Base-by-base conservation (phyloP, 225 moss, liverwort and hornwort genomes). In the Polytrichum formosum region DNA sequence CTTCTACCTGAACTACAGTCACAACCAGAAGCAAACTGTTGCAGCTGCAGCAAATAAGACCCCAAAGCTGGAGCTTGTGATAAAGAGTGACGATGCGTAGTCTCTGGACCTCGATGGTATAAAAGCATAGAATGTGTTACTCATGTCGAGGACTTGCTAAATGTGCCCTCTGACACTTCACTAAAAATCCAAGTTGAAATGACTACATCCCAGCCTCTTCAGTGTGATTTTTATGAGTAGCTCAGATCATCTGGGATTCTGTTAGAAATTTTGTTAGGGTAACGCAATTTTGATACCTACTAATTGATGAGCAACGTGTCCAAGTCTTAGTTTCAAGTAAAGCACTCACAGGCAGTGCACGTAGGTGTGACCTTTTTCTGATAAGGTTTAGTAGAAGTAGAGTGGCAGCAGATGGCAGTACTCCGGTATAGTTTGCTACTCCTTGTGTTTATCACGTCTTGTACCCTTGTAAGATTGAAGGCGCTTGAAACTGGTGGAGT, bases 1-100 rank as follows among this genome's bases (percentile, higher is more conserved):
- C 53, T 68, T 88, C 55, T 97, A 94, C 79, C 92, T 90, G 55
- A 89, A 92, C 61, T 90, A 89, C 67, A 79, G 84, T 58, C 74
- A 82, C 65, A 76, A 90, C 67, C 88, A 89, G 78, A 85, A 90
- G 76, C 79, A 85, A 75, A 75, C 72, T 27, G 69, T 77, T 72
- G 56, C 80, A 31, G 77, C 70, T 10, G 67, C 68, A 66, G 60
- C 56, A 25, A 4, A 67, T 63, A 37, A 23, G 77, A 35, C 62
- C 73, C 67, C 71, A 2, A 75, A 79, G 63, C 76, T 91, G 77
- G 97, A 92, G 83, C 77, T 80, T 68, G 70, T 90, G 74, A 91
- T 89, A 70, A 74, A 78, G 71, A 89, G 89, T 67, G 91, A 80
- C 73, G 85, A 83, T 64, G 83, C 72, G 10, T 56, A 76, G 62